Base-by-base conservation (phyloP, 768 basidiomycete species). In the Roridomyces roridus region DNA sequence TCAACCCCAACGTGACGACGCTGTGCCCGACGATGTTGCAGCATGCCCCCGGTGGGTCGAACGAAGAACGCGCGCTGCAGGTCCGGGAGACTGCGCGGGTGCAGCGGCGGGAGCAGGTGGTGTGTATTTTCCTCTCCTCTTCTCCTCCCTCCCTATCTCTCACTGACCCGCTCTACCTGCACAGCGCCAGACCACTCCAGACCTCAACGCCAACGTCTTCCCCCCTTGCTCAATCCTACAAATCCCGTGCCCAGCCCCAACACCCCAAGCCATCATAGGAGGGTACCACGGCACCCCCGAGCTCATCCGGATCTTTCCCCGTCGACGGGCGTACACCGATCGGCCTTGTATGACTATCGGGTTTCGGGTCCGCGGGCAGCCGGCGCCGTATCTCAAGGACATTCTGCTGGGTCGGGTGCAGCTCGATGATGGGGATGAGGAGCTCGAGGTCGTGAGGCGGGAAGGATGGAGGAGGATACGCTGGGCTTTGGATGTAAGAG, bases 371-470 rank as follows among this genome's bases (percentile, higher is more conserved):
- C 45, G 43, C 17, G 45, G 46, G 5, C 45, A 53, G 15, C 57
- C 57, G 23, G 57, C 51, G 21, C 57, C 57, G 26, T 58, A 58
- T 28, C 51, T 58, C 15, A 53, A 43, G 39, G 57, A 58, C 4
- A 42, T 52, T 6, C 8, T 58, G 5, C 41, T 35, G 46, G 46
- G 29, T 6, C 51, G 57, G 20, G 51, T 52, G 7, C 23, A 42
- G 14, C 40, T 58, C 15, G 57, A 58, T 42, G 39, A 45, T 26
- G 57, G 46, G 39, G 10, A 41, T 6, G 46, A 52, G 8, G 31
- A 34, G 15, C n/a, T n/a, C n/a, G 20, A 39, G 40, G 41, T 53
- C 17, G 48, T 58, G 51, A 28, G 29, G 5, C 45, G 37, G 15
- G 35, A 36, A 1, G 51, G 46, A 21, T 58, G 57, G 57, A 47